Evolutionary conservation across 192 early-diverging fungal species (phyloP), one percentile per base, ranked within the genome.

Genomic region (Backusella australiensis): DNA sequence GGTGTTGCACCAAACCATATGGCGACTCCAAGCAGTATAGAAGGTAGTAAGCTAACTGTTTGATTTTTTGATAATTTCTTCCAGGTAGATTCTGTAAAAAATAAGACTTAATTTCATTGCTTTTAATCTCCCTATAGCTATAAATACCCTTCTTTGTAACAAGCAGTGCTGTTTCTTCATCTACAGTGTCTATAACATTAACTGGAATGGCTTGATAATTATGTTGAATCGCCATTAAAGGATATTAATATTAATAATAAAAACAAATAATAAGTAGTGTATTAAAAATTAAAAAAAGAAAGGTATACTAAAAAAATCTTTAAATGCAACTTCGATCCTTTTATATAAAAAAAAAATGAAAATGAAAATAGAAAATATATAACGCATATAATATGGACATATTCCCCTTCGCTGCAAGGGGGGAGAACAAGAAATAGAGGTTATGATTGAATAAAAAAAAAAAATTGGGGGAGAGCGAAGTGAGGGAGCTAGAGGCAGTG

Each of bases 1-100:
- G 70, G 49, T 21, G 69, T 41, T 26, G 77, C 41, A 39, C 75
- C 75, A 73, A 77, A 81, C 79, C 79, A 81, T 32, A 81, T 77
- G 5, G 34, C 39, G 1, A 49, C 35, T 1, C 75, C 79, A 34
- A 80, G n/a, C 15, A 74, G 26, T 23, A 80, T 12, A 32, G 79
- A 76, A 29, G 78, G 69, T 41, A 75, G 7, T 39, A 80, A 70
- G n/a, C 52, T 63, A 41, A 73, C 49, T 46, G 44, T 35, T 26
- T 36, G 53, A 29, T 66, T 56, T 74, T 69, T 69, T 39, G 34
- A 39, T 69, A 69, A 36, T 69, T 69, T 69, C 21, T 23, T 23
- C 68, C 68, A 69, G 9, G n/a, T 69, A 39, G 68, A 69, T 39
- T 69, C 68, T 69, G 21, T 21, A 39, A 23, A 35, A 53, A 63